Evolutionary conservation across 305 asterid genomes (phyloP).

Genomic region (Fraxinus angustifolia): DNA sequence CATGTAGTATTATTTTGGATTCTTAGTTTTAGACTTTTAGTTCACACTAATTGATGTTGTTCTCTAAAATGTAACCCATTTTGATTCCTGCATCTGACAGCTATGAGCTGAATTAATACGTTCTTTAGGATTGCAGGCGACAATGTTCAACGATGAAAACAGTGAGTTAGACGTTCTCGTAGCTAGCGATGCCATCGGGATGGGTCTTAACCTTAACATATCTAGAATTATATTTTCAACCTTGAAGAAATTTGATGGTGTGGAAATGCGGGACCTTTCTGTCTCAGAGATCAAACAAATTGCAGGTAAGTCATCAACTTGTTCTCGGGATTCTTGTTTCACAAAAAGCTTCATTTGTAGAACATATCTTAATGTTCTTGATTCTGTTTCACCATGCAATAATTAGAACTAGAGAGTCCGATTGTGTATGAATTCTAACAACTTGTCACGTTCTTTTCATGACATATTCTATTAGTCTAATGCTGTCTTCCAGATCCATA

Average conservation of each 20-base stretch:
- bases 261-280: slow-evolving; percentile 60
- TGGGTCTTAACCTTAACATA: slow-evolving; percentile 97
- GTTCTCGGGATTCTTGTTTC: slow-evolving; percentile 5
- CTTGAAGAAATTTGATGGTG: slow-evolving; percentile 75
- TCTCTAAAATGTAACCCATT: slow-evolving; percentile 1
- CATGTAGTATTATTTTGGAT: slow-evolving; percentile 16
- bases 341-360: slow-evolving; percentile 2
- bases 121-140: slow-evolving; percentile 83
- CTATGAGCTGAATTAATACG: slow-evolving; percentile 43
- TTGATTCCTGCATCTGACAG: slow-evolving; percentile 14
- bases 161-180: slow-evolving; percentile 84
- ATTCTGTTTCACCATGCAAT: slow-evolving; percentile 13
- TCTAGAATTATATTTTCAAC: slow-evolving; percentile 86
- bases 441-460: not conserved
- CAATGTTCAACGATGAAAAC: slow-evolving; percentile 84
- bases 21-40: slow-evolving; percentile 5
- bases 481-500: not conserved
- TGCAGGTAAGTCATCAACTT: slow-evolving; percentile 57
- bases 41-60: not conserved
- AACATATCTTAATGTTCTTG: not conserved
- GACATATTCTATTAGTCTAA: not conserved
- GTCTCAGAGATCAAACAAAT: slow-evolving; percentile 95
- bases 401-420: not conserved
- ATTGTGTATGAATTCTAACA: not conserved
- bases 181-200: slow-evolving; percentile 96